Base-by-base conservation (phyloP, 2,329 filamentous ascomycete genomes). In the Apiospora phragmitis region DNA sequence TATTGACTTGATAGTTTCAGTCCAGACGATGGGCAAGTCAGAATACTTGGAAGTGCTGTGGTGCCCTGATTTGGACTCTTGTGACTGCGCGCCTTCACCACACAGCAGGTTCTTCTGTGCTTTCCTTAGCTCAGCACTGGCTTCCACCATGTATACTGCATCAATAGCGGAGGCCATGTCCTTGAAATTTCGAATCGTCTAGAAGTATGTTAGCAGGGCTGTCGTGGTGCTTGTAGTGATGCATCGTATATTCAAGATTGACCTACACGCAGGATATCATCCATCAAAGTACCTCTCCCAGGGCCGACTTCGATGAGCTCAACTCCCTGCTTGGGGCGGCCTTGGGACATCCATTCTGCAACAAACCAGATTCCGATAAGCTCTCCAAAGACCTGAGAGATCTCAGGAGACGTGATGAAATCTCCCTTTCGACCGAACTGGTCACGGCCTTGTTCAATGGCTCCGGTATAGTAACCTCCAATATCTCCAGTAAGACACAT, bases 341-440 rank as follows among this genome's bases (percentile, higher is more conserved):
- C 95, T 80, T 99, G 96, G 51, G 93, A 92, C 80, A 98, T 93
- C 95, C 96, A 99, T 85, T 99, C 96, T 55, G 95, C 91, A 68
- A 98, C 92, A 72, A 97, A 91, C 96, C 96, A 99, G 76, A 99
- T 89, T 5, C 94, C 96, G 70, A 98, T 86, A 38, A 99, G 87
- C 83, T 99, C 96, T 32, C 96, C 96, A 82, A 99, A 99, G 16
- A 98, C 89, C 80, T 98, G 96, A 0, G 95, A 98, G 76, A 99
- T 98, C 82, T 99, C 96, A 0, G 96, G 96, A 0, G 95, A 98
- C 0, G 96, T 99, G 68, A 98, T 92, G 79, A 99, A 99, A 82
- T 99, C 96, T 35, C 96, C 96, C 78, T 94, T 93, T 70, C 89
- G 85, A n/a, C 96, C 96, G 76, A 99, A 99, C 73, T 95, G 95